Evolutionary conservation across 768 basidiomycete genomes (phyloP), one percentile per base, ranked within the genome.

Genomic region (Glaciozyma antarctica): DNA sequence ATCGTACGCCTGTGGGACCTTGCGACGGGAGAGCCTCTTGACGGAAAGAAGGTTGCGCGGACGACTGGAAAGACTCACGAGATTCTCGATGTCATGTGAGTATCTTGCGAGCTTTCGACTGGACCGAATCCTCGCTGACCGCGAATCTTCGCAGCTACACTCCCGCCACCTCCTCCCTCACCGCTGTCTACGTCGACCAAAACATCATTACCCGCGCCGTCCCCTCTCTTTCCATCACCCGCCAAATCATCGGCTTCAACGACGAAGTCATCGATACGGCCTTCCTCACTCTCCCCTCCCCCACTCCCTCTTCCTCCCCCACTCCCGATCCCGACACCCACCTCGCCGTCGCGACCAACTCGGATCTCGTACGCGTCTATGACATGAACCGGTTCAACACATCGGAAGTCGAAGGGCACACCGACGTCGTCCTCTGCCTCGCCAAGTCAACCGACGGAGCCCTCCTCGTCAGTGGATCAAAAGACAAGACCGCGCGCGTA

Each of bases 341-440:
- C 72, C 78, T 98, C 41, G 95, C 94, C 24, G 80, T 99, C 24
- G 94, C 94, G n/a, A 94, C 95, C 48, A 99, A 99, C 77, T 98
- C 95, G 1, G 89, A 91, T 30, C 82, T 95, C 38, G 88, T 99
- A 69, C 88, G 93, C 28, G 78, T 99, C 3, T 99, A 98, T 78
- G 85, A 86, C 4, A 81, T 85, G 3, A 75, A 81, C 38, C 82
- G 83, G 10, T 81, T 90, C 61, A 89, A 97, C 78, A 87, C 88
- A 2, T 85, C 88, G 28, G 81, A 98, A 9, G 81, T 99, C 41
- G 81, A 86, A 30, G 92, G 92, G 2, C 95, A 99, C 76, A 83
- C 82, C 22, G 92, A 95, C 63, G 90, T 94, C 68, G 93, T 98
- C 0, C 82, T 99, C 28, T 85, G 86, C 65, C 79, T 99, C 24